Percentiles rank a stretch among this genome's conserved stretches.
These are phyloP conservation scores for Calcarisporium arbuscula DNA, from an alignment of 2,329 filamentous ascomycete species.

Conservation along the genomic window DNA sequence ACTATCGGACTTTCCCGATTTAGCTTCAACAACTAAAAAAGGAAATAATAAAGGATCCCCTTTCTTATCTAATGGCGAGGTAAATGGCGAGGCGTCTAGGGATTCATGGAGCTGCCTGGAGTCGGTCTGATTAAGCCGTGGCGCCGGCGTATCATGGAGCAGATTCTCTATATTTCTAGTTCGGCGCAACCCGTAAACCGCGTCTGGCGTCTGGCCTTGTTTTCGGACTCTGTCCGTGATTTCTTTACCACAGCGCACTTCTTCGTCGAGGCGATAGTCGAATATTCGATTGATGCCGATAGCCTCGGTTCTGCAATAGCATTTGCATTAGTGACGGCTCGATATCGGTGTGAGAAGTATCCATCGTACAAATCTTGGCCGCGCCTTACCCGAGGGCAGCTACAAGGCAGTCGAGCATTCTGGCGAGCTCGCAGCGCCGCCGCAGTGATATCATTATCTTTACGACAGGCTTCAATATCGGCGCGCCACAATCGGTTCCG, in stretches of 20 bases:
- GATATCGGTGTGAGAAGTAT: not conserved
- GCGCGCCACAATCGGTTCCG: constrained; percentile 4
- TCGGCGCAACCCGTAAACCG: too few relatives aligned
- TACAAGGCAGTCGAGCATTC: not conserved
- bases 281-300: constrained; percentile 3
- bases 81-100: too few relatives aligned
- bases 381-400: not conserved
- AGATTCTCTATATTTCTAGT: too few relatives aligned
- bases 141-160: too few relatives aligned
- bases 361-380: not conserved
- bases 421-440: not conserved
- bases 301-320: not conserved
- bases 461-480: constrained; percentile 1
- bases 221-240: too few relatives aligned
- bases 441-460: not conserved
- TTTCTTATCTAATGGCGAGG: too few relatives aligned
- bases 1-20: constrained; percentile 1
- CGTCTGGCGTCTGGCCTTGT: too few relatives aligned
- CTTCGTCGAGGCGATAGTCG: not conserved
- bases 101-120: too few relatives aligned
- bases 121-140: too few relatives aligned
- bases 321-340: not conserved
- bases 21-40: constrained; percentile 7
- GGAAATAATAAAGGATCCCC: constrained; percentile 5
- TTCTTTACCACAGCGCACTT: too few relatives aligned